Conservation (phyloP, 306 rosid species). For the Acmispon strigosus region DNA sequence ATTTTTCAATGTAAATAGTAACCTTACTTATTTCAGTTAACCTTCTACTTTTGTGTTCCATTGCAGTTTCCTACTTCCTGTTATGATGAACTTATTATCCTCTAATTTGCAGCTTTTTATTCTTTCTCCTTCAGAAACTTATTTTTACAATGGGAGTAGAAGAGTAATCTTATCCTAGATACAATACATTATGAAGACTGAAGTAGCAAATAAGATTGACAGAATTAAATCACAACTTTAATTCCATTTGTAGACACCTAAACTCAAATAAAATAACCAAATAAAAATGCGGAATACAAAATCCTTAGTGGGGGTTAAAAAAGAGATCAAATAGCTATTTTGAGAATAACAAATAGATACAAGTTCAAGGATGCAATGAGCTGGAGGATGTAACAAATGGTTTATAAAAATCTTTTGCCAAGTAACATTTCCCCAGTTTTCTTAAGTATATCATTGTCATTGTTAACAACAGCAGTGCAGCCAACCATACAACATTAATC, state of each 20-base stretch:
- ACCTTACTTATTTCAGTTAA: not conserved
- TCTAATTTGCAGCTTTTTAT: not conserved
- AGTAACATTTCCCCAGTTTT: not conserved
- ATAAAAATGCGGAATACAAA: not conserved
- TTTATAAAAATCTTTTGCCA: not conserved
- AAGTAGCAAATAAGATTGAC: not conserved
- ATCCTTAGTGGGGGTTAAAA: not conserved
- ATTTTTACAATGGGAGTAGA: not conserved
- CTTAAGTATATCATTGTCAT: not conserved
- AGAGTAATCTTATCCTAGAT: not conserved
- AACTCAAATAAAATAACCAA: not conserved
- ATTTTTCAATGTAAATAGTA: not conserved
- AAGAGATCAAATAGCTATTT: not conserved
- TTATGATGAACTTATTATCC: not conserved
- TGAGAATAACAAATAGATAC: not conserved
- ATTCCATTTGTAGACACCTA: not conserved
- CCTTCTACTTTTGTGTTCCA: not conserved
- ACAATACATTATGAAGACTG: not conserved
- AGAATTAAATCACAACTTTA: not conserved
- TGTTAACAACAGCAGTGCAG: not conserved
- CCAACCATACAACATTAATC: not conserved
- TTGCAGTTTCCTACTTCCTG: not conserved
- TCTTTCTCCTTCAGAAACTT: not conserved
- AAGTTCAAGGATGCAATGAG: not conserved
- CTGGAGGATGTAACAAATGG: not conserved